These are phyloP conservation scores for Trichomonascaceae sp. DNA, from an alignment of 1,139 yeast genomes.

Conservation along the genomic window DNA sequence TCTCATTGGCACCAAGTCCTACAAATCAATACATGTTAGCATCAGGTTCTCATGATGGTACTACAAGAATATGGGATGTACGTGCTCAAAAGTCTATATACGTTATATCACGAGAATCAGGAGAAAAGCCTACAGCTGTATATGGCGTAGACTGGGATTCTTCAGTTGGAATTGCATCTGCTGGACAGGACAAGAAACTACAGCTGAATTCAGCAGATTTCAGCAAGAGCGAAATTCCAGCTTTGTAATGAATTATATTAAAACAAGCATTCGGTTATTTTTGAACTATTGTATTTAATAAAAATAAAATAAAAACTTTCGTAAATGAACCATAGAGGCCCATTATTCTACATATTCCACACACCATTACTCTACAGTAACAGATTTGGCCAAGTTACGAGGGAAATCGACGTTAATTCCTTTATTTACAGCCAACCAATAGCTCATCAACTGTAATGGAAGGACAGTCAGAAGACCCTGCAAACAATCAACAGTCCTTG, in stretches of 20 bases:
- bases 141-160: conserved; percentile 83
- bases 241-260: not conserved
- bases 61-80: conserved; percentile 92
- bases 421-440: conserved; percentile 93
- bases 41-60: conserved; percentile 92
- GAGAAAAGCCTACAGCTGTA: conserved; percentile 47
- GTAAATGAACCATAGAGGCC: not conserved
- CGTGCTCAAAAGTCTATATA: conserved; percentile 82
- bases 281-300: conserved; percentile 4
- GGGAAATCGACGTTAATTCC: conserved; percentile 99
- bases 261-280: not conserved
- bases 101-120: conserved; percentile 68
- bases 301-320: conserved; percentile 1
- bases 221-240: not conserved
- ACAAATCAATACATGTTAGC: conserved; percentile 56
- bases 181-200: conserved; percentile 88
- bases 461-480: conserved; percentile 94
- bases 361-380: conserved; percentile 73
- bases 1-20: conserved; percentile 56
- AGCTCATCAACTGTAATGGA: conserved; percentile 93
- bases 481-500: conserved; percentile 92
- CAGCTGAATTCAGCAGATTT: conserved; percentile 54
- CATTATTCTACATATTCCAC: not conserved
- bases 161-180: conserved; percentile 79
- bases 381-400: conserved; percentile 96